Evolutionary conservation across 2,329 filamentous ascomycete species (phyloP).

Genomic region (Basipetospora sp.): DNA sequence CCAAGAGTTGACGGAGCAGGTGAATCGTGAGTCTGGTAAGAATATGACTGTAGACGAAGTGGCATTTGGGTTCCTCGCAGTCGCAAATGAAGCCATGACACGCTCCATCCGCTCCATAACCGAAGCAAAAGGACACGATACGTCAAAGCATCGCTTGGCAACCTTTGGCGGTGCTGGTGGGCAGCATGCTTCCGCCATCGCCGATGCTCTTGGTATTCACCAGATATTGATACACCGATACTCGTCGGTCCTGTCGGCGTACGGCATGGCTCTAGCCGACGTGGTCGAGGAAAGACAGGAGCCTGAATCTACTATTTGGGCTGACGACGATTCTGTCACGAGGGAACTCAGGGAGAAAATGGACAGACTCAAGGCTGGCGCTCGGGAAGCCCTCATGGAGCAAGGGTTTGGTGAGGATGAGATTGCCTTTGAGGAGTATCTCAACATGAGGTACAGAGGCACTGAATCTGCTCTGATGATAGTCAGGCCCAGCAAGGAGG

Average conservation of each 20-base stretch:
- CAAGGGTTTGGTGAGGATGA: conserved; percentile 66
- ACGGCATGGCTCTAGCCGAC: conserved; percentile 84
- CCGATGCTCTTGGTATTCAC: conserved; percentile 65
- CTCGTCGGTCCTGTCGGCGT: conserved; percentile 77
- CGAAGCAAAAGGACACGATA: conserved; percentile 83
- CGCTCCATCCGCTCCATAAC: conserved; percentile 79
- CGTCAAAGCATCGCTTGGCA: conserved; percentile 74
- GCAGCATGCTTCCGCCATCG: conserved; percentile 84
- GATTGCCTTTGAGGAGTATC: conserved; percentile 76
- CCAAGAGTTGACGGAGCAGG: conserved; percentile 57
- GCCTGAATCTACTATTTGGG: conserved; percentile 50
- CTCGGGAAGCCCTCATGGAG: conserved; percentile 48
- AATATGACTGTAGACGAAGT: conserved; percentile 69
- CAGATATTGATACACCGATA: conserved; percentile 80
- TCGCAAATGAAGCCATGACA: conserved; percentile 85
- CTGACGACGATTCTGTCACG: conserved; percentile 37
- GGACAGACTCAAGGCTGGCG: conserved; percentile 64
- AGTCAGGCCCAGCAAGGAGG: conserved; percentile 52
- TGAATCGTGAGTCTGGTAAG: conserved; percentile 61
- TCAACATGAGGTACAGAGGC: conserved; percentile 84
- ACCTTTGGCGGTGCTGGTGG: conserved; percentile 87
- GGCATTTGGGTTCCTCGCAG: conserved; percentile 75
- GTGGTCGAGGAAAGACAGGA: conserved; percentile 86
- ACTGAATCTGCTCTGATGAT: conserved; percentile 89
- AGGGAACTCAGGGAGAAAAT: conserved; percentile 60